Conservation (phyloP, 257 asterid genomes). For the Capsicum rhomboideum region DNA sequence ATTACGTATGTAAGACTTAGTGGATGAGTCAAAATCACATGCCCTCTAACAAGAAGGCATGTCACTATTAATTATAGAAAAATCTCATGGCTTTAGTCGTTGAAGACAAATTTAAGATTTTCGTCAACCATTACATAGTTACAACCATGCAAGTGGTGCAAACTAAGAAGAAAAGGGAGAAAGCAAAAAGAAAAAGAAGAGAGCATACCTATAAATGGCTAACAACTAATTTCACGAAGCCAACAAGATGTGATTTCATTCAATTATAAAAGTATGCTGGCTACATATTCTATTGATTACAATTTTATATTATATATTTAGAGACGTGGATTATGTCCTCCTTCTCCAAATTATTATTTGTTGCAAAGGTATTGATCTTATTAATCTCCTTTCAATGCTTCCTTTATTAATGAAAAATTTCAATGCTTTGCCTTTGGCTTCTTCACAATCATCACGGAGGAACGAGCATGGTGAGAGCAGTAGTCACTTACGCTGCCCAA, state of each 20-base stretch:
- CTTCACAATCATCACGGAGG: conserved; percentile 37
- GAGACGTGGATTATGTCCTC: not conserved
- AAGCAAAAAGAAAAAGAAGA: not conserved
- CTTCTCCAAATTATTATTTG: not conserved
- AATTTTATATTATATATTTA: not conserved
- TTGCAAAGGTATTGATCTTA: not conserved
- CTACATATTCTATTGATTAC: not conserved
- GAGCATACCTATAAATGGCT: not conserved
- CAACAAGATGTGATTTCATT: not conserved
- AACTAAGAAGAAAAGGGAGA: not conserved
- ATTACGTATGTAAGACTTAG: too few species aligned
- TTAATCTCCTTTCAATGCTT: not conserved
- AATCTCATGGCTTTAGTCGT: too few species aligned
- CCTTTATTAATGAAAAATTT: not conserved
- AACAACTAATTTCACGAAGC: not conserved
- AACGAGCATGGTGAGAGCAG: conserved; percentile 38
- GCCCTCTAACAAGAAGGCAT: too few species aligned
- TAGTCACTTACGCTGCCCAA: conserved; percentile 39
- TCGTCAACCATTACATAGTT: too few species aligned
- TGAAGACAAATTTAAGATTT: too few species aligned
- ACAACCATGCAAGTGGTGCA: not conserved
- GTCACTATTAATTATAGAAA: too few species aligned
- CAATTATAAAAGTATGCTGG: not conserved
- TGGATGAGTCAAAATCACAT: too few species aligned
- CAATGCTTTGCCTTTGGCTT: conserved; percentile 16